phyloP scores from a whole-genome alignment of 495 filamentous ascomycete species.

The Xylaria palmicola region DNA sequence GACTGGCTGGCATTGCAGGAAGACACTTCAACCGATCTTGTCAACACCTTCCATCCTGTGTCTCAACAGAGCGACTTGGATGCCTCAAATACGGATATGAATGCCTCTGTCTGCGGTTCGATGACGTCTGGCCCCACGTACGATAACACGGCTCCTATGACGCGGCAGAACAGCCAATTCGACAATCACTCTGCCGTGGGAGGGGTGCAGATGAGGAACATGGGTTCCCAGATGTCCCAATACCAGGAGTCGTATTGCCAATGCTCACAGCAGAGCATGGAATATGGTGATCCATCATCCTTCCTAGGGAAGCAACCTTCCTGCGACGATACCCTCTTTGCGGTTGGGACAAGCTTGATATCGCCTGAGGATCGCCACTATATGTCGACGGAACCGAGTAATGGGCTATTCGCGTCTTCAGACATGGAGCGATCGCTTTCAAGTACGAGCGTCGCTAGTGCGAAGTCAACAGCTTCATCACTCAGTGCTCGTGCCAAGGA shows the following conservation, averaged over 20 bases:
- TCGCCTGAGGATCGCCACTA: slow-evolving; percentile 36
- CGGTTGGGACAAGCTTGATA: slow-evolving; percentile 36
- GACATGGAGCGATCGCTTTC: slow-evolving; percentile 48
- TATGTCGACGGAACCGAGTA: slow-evolving; percentile 28
- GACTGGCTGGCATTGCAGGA: slow-evolving; percentile 26
- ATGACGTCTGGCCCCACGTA: slow-evolving; percentile 45
- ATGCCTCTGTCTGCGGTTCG: slow-evolving; percentile 41
- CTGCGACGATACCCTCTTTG: slow-evolving; percentile 29
- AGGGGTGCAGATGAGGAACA: slow-evolving; percentile 43
- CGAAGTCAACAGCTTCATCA: slow-evolving; percentile 32
- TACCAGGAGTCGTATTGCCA: slow-evolving; percentile 22
- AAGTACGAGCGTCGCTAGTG: slow-evolving; percentile 43
- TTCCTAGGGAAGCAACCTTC: slow-evolving; percentile 33
- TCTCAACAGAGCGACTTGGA: slow-evolving; percentile 25
- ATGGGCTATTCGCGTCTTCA: slow-evolving; percentile 24
- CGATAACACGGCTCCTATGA: slow-evolving; percentile 41
- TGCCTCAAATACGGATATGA: slow-evolving; percentile 28
- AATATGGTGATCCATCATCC: slow-evolving; percentile 25
- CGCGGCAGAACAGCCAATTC: slow-evolving; percentile 44
- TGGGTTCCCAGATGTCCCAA: slow-evolving; percentile 46
- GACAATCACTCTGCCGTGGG: slow-evolving; percentile 36
- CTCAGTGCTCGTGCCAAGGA: slow-evolving; percentile 45
- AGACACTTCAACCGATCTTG: slow-evolving; percentile 15
- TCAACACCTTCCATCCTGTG: slow-evolving; percentile 17
- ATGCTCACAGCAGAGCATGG: slow-evolving; percentile 30